Evolutionary conservation across 116 monocot genomes (phyloP).

Genomic region (Papilionanthe hybrid): DNA sequence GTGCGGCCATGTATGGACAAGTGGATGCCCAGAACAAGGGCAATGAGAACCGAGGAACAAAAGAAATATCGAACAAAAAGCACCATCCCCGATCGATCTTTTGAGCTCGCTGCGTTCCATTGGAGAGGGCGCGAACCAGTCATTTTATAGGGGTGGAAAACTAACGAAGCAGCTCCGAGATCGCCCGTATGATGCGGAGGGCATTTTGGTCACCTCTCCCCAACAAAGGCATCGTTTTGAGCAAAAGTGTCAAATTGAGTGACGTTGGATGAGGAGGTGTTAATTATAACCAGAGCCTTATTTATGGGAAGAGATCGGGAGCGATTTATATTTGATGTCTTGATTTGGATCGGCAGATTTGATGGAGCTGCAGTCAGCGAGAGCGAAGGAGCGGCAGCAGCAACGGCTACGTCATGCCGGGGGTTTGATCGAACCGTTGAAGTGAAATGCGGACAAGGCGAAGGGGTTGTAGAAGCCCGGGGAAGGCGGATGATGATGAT

Average conservation of each 20-base stretch:
- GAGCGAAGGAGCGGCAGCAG: not conserved
- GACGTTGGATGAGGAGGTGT: constrained; percentile 6
- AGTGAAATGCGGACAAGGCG: too few relatives aligned
- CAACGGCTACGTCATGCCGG: not conserved
- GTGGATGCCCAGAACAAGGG: not conserved
- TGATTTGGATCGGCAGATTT: constrained; percentile 9
- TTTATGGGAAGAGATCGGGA: not conserved
- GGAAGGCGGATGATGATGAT: too few relatives aligned
- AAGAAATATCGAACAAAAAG: not conserved
- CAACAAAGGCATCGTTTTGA: constrained; percentile 4
- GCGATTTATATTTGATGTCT: not conserved
- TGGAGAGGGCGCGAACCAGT: not conserved
- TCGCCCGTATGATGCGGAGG: not conserved
- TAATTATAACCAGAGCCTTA: not conserved
- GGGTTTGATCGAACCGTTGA: too few relatives aligned
- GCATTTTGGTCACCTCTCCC: constrained; percentile 3
- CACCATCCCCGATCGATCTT: not conserved
- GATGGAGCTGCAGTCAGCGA: not conserved
- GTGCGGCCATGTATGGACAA: not conserved
- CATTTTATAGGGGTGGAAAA: not conserved
- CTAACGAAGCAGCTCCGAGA: not conserved
- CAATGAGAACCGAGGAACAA: not conserved
- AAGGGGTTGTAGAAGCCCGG: too few relatives aligned
- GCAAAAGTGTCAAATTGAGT: not conserved
- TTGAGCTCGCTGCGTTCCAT: too few relatives aligned